Evolutionary conservation across 2,329 filamentous ascomycete species (phyloP).

Genomic region (Botrytis elliptica): DNA sequence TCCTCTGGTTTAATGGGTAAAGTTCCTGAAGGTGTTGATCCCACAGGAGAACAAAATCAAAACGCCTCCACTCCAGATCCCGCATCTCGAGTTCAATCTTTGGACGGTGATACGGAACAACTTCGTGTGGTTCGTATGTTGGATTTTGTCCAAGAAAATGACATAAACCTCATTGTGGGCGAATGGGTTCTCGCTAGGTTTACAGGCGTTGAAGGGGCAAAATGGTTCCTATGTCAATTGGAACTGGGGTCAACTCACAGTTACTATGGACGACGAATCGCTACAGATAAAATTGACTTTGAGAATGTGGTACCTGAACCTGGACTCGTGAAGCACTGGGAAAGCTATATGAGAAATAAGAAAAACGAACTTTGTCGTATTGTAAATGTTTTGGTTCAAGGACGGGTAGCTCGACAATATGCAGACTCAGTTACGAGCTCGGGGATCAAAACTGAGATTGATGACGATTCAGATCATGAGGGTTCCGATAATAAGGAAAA

Average conservation of each 20-base stretch:
- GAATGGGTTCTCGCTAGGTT: conserved; percentile 42
- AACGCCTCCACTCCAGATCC: neutral
- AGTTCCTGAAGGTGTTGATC: conserved; percentile 5
- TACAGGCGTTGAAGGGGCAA: conserved; percentile 35
- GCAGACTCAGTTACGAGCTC: conserved; percentile 18
- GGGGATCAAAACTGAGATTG: conserved; percentile 7
- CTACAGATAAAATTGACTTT: conserved; percentile 28
- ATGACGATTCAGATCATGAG: conserved; percentile 24
- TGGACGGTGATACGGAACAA: conserved; percentile 29
- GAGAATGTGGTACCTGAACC: conserved; percentile 21
- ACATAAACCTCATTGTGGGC: conserved; percentile 36
- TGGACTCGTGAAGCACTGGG: conserved; percentile 23
- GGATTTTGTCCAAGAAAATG: conserved; percentile 37
- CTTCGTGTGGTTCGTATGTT: conserved; percentile 36
- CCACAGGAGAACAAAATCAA: conserved; percentile 13
- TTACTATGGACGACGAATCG: conserved; percentile 36
- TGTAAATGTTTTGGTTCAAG: conserved; percentile 16
- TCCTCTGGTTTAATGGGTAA: conserved; percentile 20
- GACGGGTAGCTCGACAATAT: conserved; percentile 16
- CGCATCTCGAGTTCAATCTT: neutral
- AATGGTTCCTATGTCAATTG: conserved; percentile 41
- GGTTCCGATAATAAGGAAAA: conserved; percentile 13
- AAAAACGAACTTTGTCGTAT: conserved; percentile 24
- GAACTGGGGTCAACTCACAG: conserved; percentile 36
- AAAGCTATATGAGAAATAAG: conserved; percentile 28